Percentiles rank a stretch among this genome's conserved stretches.
Conservation (phyloP, 768 basidiomycete genomes). For the Coprinopsis strossmayeri region DNA sequence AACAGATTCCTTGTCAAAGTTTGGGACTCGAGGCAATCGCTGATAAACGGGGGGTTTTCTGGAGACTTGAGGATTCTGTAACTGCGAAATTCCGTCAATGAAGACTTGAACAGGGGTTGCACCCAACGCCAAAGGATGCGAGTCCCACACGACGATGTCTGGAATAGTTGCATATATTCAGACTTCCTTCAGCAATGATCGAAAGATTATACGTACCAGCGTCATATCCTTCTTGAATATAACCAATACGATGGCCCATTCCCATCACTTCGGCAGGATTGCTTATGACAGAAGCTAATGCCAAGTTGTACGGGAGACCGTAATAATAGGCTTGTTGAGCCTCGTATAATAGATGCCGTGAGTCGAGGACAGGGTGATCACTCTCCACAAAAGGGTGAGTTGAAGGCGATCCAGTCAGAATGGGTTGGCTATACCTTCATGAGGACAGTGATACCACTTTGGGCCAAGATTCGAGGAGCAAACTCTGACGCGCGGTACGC, state of each 20-base stretch:
- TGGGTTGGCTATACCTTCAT: constrained; percentile 52
- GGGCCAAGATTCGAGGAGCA: constrained; percentile 67
- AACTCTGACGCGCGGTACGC: constrained; percentile 77
- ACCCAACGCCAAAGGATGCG: constrained; percentile 77
- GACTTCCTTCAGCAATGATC: no score
- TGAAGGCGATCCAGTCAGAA: not conserved
- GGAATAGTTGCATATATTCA: no score
- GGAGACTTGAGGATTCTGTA: constrained; percentile 38
- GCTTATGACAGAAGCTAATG: constrained; percentile 70
- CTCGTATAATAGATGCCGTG: constrained; percentile 74
- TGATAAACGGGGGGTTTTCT: constrained; percentile 47
- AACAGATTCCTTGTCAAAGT: constrained; percentile 63
- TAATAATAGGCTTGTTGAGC: constrained; percentile 82
- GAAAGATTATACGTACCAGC: not conserved
- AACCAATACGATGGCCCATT: constrained; percentile 78
- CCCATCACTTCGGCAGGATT: constrained; percentile 70
- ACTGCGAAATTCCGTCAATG: constrained; percentile 84
- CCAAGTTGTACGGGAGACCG: constrained; percentile 62
- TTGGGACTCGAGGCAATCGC: constrained; percentile 48
- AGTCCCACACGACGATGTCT: constrained; percentile 82
- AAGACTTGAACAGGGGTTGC: constrained; percentile 86
- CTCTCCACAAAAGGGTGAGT: constrained; percentile 33
- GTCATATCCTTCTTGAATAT: constrained; percentile 48
- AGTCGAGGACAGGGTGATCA: constrained; percentile 60
- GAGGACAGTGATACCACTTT: constrained; percentile 58